Base-by-base conservation (phyloP, 1,284 basidiomycete genomes). In the Rhodotorula sp. region DNA sequence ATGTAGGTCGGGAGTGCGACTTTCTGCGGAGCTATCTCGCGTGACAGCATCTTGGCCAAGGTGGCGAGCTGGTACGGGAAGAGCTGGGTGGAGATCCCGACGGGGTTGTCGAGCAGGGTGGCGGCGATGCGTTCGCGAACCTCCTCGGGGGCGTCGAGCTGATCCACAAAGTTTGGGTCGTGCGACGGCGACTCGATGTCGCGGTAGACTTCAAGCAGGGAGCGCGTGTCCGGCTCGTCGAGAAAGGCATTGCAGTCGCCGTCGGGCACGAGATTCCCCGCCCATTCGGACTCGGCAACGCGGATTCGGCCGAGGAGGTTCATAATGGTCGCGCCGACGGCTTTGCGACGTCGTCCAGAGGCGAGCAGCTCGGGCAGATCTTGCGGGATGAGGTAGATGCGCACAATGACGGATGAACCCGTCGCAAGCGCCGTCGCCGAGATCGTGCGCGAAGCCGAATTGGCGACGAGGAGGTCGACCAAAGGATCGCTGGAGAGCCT, bases 21-120 rank as follows among this genome's bases (percentile, higher is more conserved):
- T 8, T 31, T 14, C 15, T 72, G 68, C 15, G 77, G 77, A 1
- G 71, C 71, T 1, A 77, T 68, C 58, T 78, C 77, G 6, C 76
- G 63, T 7, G 71, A 55, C 18, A 77, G 74, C 73, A 78, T 76
- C 66, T 77, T 78, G 60, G 73, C 75, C 47, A 78, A 62, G 15
- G 73, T 75, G 0, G 69, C 71, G 67, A 71, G 65, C 55, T 73
- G 71, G 38, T 71, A 71, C 0, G 62, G 54, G 58, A 64, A 74
- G n/a, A 72, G 55, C 15, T 67, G 57, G 16, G 67, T 68, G 58
- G 26, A 28, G 31, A 73, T 26, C 0, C 70, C 73, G 18, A 52
- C 65, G 4, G 74, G 67, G 19, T 64, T 57, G 3, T 70, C 62
- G 3, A 38, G 48, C 19, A 78, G n/a, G 0, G 67, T 52, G 49